A percentile compares a stretch with the other conserved stretches of the same genome.
Conservation (phyloP, 495 filamentous ascomycete genomes). For the Aspergillus asperescens region DNA sequence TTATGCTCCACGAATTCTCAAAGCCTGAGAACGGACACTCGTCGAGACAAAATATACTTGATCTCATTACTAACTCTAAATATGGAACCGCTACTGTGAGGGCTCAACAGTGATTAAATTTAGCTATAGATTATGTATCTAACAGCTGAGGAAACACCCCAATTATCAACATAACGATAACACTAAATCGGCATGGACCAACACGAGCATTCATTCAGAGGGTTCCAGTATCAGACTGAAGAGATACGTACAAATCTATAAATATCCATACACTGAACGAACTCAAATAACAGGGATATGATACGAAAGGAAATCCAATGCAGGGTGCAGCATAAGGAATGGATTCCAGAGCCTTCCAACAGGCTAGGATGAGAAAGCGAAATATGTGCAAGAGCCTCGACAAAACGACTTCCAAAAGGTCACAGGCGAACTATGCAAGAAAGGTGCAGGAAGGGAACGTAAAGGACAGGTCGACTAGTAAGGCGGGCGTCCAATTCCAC, state of each 20-base stretch:
- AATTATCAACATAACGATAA: no score
- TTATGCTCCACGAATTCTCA: no score
- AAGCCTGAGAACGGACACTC: no score
- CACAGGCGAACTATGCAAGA: neutral
- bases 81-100: no score
- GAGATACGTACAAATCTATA: conserved; percentile 9
- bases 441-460: conserved; percentile 6
- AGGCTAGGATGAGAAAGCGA: neutral
- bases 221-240: neutral
- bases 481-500: conserved; percentile 39
- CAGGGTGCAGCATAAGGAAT: conserved; percentile 14
- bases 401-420: neutral
- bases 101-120: no score
- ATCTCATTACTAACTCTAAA: no score
- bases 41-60: no score
- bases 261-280: conserved; percentile 6
- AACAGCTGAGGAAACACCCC: no score
- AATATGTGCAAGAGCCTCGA: conserved; percentile 7
- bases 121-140: no score
- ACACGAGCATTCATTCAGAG: no score
- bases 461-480: conserved; percentile 26
- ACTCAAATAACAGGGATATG: conserved; percentile 6
- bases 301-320: conserved; percentile 8
- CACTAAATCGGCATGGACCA: no score
- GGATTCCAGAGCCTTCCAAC: neutral